phyloP scores from a whole-genome alignment of 257 asterid species.

The Coffea eugenioides region DNA sequence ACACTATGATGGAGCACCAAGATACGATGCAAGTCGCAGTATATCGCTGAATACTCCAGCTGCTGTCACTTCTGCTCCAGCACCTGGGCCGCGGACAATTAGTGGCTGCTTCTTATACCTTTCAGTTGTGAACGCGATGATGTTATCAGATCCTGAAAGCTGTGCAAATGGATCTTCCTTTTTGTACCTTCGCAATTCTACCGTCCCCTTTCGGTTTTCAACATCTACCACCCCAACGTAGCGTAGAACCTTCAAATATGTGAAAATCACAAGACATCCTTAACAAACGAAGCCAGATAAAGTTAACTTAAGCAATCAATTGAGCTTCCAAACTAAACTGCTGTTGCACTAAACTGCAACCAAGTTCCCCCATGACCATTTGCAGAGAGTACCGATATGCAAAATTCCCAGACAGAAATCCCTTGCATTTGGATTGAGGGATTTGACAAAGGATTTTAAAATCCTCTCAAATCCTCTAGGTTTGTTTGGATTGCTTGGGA shows the following conservation, averaged over 20 bases:
- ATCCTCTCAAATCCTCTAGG: too few relatives aligned
- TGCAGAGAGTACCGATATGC: background rate
- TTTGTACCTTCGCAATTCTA: conserved; percentile 68
- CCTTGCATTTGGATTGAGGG: too few relatives aligned
- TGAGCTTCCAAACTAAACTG: background rate
- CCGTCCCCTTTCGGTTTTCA: conserved; percentile 71
- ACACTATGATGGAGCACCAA: conserved; percentile 87
- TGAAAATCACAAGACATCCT: background rate
- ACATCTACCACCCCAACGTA: conserved; percentile 97
- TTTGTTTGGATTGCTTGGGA: too few relatives aligned
- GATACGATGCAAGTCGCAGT: conserved; percentile 93
- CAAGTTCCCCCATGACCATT: background rate
- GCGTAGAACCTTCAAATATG: conserved; percentile 69
- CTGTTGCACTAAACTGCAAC: background rate
- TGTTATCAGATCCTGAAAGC: conserved; percentile 93
- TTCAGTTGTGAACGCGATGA: conserved; percentile 93
- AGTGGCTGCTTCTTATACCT: conserved; percentile 86
- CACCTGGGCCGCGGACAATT: conserved; percentile 98
- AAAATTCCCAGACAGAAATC: background rate
- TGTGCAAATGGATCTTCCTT: conserved; percentile 95
- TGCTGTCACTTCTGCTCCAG: conserved; percentile 98
- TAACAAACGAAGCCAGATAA: background rate
- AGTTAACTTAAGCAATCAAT: background rate
- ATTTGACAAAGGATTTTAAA: too few relatives aligned
- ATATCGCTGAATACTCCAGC: conserved; percentile 96